phyloP scores from a whole-genome alignment of 1,284 basidiomycete genomes.

The Leccinum angustisporum region DNA sequence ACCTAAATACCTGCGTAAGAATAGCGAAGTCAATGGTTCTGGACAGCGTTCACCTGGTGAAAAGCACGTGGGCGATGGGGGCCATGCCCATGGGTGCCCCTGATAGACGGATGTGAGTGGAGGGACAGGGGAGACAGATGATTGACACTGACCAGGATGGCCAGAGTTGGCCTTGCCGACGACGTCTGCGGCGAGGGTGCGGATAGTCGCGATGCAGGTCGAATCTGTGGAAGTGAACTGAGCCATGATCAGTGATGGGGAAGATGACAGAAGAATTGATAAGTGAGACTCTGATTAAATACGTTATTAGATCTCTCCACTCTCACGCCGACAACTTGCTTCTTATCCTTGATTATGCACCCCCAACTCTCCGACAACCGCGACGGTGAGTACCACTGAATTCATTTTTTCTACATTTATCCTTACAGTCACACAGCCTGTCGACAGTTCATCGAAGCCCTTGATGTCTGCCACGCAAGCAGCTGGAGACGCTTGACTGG shows the following conservation, averaged over 20 bases:
- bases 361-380: constrained; percentile 72
- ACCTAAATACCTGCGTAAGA: constrained; percentile 43
- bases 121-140: neutral
- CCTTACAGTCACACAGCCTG: constrained; percentile 47
- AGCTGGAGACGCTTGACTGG: constrained; percentile 65
- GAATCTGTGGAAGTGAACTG: constrained; percentile 53
- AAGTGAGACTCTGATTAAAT: neutral
- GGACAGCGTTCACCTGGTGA: constrained; percentile 54
- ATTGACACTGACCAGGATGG: constrained; percentile 69
- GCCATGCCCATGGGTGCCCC: constrained; percentile 94
- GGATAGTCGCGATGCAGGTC: constrained; percentile 64
- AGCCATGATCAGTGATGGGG: constrained; percentile 42
- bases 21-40: neutral
- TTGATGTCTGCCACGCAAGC: constrained; percentile 64
- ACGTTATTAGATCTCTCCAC: neutral
- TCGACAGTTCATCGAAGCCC: constrained; percentile 71
- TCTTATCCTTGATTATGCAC: constrained; percentile 51
- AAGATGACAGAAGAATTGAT: neutral
- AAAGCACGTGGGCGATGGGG: constrained; percentile 85
- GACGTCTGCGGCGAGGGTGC: constrained; percentile 70
- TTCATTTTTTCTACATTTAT: neutral
- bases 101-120: constrained; percentile 28
- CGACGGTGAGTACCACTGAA: constrained; percentile 44
- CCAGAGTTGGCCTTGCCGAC: constrained; percentile 88
- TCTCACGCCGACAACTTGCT: constrained; percentile 16